Conservation (phyloP, 768 basidiomycete species). For the Lactarius sp. region DNA sequence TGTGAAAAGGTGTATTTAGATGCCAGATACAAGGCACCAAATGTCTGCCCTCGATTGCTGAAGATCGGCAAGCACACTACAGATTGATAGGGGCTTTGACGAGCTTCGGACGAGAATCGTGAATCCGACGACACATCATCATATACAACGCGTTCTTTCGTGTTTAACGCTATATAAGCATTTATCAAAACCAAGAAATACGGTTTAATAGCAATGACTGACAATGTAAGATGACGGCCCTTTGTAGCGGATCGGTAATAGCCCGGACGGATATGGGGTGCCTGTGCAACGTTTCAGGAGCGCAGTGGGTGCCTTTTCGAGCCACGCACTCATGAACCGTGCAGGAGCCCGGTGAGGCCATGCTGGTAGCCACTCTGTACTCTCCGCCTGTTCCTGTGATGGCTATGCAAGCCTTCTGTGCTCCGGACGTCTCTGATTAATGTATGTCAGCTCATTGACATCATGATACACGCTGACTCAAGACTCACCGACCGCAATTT, state of each 20-base stretch:
- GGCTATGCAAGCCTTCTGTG: slow-evolving; percentile 62
- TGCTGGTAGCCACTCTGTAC: slow-evolving; percentile 64
- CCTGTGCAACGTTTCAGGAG: slow-evolving; percentile 32
- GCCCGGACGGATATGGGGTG: slow-evolving; percentile 56
- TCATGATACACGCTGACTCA: neutral
- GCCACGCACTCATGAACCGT: slow-evolving; percentile 61
- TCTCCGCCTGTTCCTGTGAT: slow-evolving; percentile 67
- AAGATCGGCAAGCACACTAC: slow-evolving; percentile 68
- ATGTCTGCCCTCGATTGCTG: slow-evolving; percentile 71
- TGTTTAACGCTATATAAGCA: slow-evolving; percentile 49
- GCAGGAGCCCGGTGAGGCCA: slow-evolving; percentile 53
- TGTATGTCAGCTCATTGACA: neutral
- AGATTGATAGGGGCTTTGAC: slow-evolving; percentile 53
- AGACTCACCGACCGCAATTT: slow-evolving; percentile 57
- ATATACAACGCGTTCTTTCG: slow-evolving; percentile 55
- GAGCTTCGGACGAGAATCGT: slow-evolving; percentile 63
- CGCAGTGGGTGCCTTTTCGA: neutral
- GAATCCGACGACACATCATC: slow-evolving; percentile 61
- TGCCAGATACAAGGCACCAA: slow-evolving; percentile 63
- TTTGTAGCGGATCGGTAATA: slow-evolving; percentile 57
- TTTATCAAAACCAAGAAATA: neutral
- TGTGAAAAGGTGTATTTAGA: slow-evolving; percentile 61
- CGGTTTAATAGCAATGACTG: slow-evolving; percentile 25
- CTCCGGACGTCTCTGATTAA: slow-evolving; percentile 53
- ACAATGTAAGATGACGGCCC: slow-evolving; percentile 66